Percentiles rank a stretch among this genome's conserved stretches.
phyloP scores from a whole-genome alignment of 257 asterid genomes.

The Gentiana straminea region DNA sequence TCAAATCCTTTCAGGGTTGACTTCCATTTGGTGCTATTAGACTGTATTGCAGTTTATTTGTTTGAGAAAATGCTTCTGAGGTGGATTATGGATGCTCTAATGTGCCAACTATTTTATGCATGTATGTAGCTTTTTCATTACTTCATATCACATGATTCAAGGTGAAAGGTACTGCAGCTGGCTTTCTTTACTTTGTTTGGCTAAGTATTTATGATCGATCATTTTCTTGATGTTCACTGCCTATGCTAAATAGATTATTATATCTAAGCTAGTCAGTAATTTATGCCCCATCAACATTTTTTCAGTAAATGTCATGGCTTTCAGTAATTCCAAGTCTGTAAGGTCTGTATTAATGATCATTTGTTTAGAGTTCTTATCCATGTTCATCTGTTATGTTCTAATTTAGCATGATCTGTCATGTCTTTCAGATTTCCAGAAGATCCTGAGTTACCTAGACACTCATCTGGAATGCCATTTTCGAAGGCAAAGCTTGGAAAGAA shows the following conservation, averaged over 20 bases:
- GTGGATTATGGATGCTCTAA: constrained; percentile 8
- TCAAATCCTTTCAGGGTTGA: constrained; percentile 2
- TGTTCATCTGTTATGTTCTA: background rate
- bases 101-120: constrained; percentile 22
- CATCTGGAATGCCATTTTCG: constrained; percentile 25
- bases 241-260: constrained; percentile 25
- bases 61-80: background rate
- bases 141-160: constrained; percentile 79
- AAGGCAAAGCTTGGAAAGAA: constrained; percentile 29
- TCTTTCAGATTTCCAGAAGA: constrained; percentile 61
- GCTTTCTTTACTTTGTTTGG: constrained; percentile 15
- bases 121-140: constrained; percentile 13
- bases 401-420: background rate
- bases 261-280: background rate
- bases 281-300: constrained; percentile 11
- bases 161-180: constrained; percentile 30
- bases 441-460: constrained; percentile 32
- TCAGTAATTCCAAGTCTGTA: constrained; percentile 54
- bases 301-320: constrained; percentile 47
- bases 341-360: constrained; percentile 33
- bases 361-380: background rate
- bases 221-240: constrained; percentile 21
- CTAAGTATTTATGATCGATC: constrained; percentile 20
- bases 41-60: background rate
- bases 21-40: background rate